A percentile compares a stretch with the other conserved stretches of the same genome.
Conservation (phyloP, 805 yeast genomes). For the Cyberlindnera mississippiensis region DNA sequence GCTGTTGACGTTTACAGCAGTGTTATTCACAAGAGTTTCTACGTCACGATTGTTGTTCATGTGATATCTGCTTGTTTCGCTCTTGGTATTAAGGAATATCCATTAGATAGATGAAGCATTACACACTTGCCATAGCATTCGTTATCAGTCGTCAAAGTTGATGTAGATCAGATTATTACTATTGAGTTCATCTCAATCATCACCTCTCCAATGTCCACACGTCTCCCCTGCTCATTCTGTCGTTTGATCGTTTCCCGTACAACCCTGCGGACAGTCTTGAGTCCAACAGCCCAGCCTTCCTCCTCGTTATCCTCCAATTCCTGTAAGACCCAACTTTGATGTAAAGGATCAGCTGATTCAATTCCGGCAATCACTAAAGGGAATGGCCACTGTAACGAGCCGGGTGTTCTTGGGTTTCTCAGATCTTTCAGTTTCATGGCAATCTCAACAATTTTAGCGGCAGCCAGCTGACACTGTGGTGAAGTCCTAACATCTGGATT, state of each 20-base stretch:
- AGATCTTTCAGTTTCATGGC: background rate
- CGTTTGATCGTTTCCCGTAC: constrained; percentile 4
- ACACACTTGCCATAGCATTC: background rate
- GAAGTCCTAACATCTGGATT: constrained; percentile 8
- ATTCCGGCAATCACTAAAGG: constrained; percentile 9
- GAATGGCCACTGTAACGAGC: constrained; percentile 12
- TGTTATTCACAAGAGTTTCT: constrained; percentile 9
- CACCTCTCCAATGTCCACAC: constrained; percentile 8
- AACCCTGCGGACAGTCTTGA: constrained; percentile 1
- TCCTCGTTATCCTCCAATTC: constrained; percentile 7
- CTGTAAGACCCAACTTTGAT: constrained; percentile 8
- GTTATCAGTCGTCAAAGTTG: background rate
- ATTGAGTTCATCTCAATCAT: constrained; percentile 2
- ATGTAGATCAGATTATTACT: background rate
- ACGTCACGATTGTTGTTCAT: constrained; percentile 4
- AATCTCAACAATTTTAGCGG: constrained; percentile 5
- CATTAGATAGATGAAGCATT: background rate
- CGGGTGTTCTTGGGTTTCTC: constrained; percentile 6
- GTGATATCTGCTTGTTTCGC: constrained; percentile 5
- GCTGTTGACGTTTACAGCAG: constrained; percentile 7
- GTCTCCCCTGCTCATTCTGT: constrained; percentile 7
- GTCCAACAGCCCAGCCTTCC: constrained; percentile 8
- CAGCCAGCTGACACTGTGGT: constrained; percentile 5
- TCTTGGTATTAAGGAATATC: constrained; percentile 4
- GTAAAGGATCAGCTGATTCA: constrained; percentile 4